A percentile compares a stretch with the other conserved stretches of the same genome.
Conservation (phyloP, 768 basidiomycete species). For the Hygrocybe coccinea region DNA sequence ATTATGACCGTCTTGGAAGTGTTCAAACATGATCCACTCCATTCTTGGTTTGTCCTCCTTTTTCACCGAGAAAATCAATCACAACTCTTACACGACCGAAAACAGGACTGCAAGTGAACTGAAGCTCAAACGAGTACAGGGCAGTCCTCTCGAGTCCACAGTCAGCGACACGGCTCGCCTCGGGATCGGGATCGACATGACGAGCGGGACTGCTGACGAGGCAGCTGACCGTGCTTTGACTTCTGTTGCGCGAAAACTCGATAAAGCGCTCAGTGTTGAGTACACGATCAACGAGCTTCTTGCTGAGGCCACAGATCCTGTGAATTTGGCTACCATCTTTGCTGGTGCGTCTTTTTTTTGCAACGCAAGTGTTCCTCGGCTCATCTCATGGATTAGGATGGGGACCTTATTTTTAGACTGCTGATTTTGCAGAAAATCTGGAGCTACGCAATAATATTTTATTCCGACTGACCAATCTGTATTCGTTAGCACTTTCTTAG, state of each 20-base stretch:
- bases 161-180: slow-evolving; percentile 28
- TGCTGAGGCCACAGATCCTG: slow-evolving; percentile 74
- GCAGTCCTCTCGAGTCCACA: slow-evolving; percentile 23
- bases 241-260: slow-evolving; percentile 76
- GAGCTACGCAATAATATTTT: not conserved
- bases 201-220: slow-evolving; percentile 68
- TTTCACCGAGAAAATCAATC: not conserved
- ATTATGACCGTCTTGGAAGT: slow-evolving; percentile 95
- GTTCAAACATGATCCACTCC: slow-evolving; percentile 93
- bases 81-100: not conserved
- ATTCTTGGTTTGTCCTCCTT: slow-evolving; percentile 64
- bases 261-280: slow-evolving; percentile 81
- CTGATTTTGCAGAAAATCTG: too few species aligned
- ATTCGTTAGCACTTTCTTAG: not conserved
- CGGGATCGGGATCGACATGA: slow-evolving; percentile 58
- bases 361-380: not conserved
- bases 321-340: slow-evolving; percentile 77
- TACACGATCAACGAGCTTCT: slow-evolving; percentile 92
- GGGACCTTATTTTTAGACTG: slow-evolving; percentile 24
- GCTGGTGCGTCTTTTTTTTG: slow-evolving; percentile 43
- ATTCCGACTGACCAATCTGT: too few species aligned
- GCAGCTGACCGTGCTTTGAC: slow-evolving; percentile 85
- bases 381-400: slow-evolving; percentile 24
- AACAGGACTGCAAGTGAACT: slow-evolving; percentile 73
- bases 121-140: slow-evolving; percentile 64